Evolutionary conservation across 768 basidiomycete genomes (phyloP), one percentile per base, ranked within the genome.

Genomic region (Podaxis sp.): DNA sequence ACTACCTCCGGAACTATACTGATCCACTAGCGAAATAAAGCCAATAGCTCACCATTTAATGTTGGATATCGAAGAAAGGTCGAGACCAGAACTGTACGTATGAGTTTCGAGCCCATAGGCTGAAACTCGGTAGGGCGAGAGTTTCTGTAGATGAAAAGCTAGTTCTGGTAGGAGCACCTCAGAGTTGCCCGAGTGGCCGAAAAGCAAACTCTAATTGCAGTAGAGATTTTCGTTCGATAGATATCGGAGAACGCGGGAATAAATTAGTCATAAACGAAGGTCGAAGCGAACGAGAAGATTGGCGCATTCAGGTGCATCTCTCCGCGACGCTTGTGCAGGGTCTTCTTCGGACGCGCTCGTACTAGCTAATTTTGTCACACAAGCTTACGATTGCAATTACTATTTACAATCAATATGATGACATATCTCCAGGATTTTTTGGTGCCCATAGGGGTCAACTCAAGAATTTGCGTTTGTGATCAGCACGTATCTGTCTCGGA

Each of bases 161-260:
- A 8, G 9, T 24, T 28, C 26, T 51, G 3, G 22, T 24, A 51
- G 22, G 24, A 24, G 19, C 9, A 26, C 49, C 26, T 12, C 49
- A 51, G 24, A 24, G 22, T 8, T 51, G 12, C 13, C 49, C 49
- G 49, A 51, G 26, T 17, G 48, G 11, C 48, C 48, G 48, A 12
- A 48, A 40, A 19, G 48, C 19, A 49, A n/a, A n/a, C 22, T 49
- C 48, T 49, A 49, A 28, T 28, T 28, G 26, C 26, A 15, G 49
- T 26, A 51, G 49, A 28, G 13, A 51, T 51, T 24, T 51, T 51
- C 19, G 12, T 51, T 51, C 12, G 12, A 11, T 24, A 9, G 39
- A 48, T 24, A n/a, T 62, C 61, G 61, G 61, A 55, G 61, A 56
- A 12, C 52, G 61, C 36, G 61, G 61, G 61, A 62, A 62, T 42